These are phyloP conservation scores for Pyrenophora tritici-repentis DNA, from an alignment of 2,329 filamentous ascomycete genomes.

Conservation along the genomic window DNA sequence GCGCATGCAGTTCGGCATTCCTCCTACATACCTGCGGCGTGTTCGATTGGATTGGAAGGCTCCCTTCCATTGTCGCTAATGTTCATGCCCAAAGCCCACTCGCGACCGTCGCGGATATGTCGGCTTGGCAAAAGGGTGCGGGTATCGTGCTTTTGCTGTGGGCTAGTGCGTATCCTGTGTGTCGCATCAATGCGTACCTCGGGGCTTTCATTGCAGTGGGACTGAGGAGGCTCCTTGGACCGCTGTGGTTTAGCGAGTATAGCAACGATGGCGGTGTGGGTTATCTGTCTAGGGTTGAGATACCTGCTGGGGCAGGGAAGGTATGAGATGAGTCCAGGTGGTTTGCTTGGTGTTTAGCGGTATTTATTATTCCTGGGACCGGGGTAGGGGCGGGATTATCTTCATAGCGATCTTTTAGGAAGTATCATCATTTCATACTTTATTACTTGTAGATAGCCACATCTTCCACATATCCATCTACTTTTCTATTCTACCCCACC, in stretches of 20 bases:
- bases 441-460: no score
- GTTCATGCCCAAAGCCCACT: neutral
- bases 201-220: constrained; percentile 2
- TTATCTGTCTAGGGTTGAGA: constrained; percentile 23
- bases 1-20: constrained; percentile 24
- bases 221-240: constrained; percentile 10
- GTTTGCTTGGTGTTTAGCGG: neutral
- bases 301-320: constrained; percentile 7
- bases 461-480: no score
- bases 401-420: no score
- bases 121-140: constrained; percentile 22
- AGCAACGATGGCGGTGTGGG: constrained; percentile 17
- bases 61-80: neutral
- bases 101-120: constrained; percentile 3
- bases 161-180: constrained; percentile 26
- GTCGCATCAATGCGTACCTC: constrained; percentile 19
- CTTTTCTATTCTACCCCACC: no score
- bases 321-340: no score
- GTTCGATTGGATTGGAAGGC: constrained; percentile 16
- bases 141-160: constrained; percentile 19
- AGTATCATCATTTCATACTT: no score
- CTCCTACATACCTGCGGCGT: constrained; percentile 22
- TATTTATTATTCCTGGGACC: neutral
- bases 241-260: constrained; percentile 22
- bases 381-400: no score